Evolutionary conservation across 2,329 filamentous ascomycete species (phyloP).

Genomic region (Sphaerulina musiva): DNA sequence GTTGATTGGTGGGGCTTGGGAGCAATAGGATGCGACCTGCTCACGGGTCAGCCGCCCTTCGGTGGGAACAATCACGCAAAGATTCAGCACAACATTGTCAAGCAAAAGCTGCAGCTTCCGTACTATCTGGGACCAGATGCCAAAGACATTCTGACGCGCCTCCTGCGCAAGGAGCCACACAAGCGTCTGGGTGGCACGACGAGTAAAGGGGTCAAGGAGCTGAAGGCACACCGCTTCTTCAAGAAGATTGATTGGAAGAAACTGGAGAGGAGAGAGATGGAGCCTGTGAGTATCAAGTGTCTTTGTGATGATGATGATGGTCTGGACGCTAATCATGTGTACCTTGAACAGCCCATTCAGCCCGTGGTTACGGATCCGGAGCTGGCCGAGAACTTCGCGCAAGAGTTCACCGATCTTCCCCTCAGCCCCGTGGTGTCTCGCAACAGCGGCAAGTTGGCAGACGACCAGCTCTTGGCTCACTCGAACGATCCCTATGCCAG

Average conservation of each 20-base stretch:
- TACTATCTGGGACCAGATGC: conserved; percentile 89
- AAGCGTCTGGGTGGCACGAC: conserved; percentile 85
- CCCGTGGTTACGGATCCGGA: conserved; percentile 94
- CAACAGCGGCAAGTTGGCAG: conserved; percentile 18
- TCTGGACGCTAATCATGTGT: conserved; percentile 5
- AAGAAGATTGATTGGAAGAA: conserved; percentile 91
- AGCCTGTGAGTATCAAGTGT: conserved; percentile 44
- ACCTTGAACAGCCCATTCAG: conserved; percentile 58
- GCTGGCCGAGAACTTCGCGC: conserved; percentile 89
- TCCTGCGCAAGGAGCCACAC: conserved; percentile 83
- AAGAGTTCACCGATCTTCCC: conserved; percentile 82
- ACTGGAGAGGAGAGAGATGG: conserved; percentile 72
- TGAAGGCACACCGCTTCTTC: conserved; percentile 96
- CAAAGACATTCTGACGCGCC: conserved; percentile 83
- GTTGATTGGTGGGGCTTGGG: conserved; percentile 99
- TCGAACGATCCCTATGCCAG: background rate
- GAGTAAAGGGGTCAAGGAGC: conserved; percentile 74
- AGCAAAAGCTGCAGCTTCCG: conserved; percentile 80
- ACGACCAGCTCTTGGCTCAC: conserved; percentile 5
- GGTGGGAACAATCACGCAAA: conserved; percentile 85
- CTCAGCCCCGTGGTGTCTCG: conserved; percentile 61
- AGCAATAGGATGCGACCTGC: conserved; percentile 81
- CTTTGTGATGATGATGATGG: background rate
- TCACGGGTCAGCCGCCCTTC: conserved; percentile 90
- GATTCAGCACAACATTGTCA: conserved; percentile 91